Base-by-base conservation (phyloP, 441 rosid species). In the Sinapis alba region DNA sequence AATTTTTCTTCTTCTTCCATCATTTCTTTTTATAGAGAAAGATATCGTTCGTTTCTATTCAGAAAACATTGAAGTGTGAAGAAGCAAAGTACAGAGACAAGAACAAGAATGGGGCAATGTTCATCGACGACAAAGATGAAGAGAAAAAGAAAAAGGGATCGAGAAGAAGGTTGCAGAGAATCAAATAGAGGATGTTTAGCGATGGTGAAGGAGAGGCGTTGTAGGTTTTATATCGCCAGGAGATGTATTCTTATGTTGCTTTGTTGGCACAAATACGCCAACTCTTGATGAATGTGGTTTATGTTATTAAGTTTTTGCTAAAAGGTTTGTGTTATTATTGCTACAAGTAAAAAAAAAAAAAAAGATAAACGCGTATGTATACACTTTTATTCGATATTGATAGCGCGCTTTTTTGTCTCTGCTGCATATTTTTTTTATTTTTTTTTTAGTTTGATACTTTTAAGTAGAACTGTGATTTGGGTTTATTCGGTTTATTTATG, bases 251-350 rank as follows among this genome's bases (percentile, higher is more conserved):
- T 79, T 38, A 89, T 87, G 84, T 79, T 89, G 50, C 76, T 89
- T 38, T 86, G 88, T 69, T 85, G 89, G 92, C 92, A 82, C 68
- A 86, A 86, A 81, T 85, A 87, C 65, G 84, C 87, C 76, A 82
- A 84, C 66, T 78, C 69, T 62, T 87, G 59, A 84, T 58, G 7
- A n/a, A 7, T 45, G 51, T 12, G 47, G 47, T 41, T 26, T 36
- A 30, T 30, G 7, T 30, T 30, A 30, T 6, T 30, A 30, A n/a
- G n/a, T n/a, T n/a, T n/a, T n/a, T n/a, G n/a, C n/a, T n/a, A n/a
- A n/a, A n/a, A 26, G 28, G 28, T 32, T 41, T 36, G 43, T 36
- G 43, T 41, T 38, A 12, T 38, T 12, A 36, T 38, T 38, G 6
- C 6, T 28, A 38, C 47, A 38, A 4, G 47, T 36, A 38, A 12